Evolutionary conservation across 805 yeast genomes (phyloP).

Genomic region (Saccharomycopsis sp.): DNA sequence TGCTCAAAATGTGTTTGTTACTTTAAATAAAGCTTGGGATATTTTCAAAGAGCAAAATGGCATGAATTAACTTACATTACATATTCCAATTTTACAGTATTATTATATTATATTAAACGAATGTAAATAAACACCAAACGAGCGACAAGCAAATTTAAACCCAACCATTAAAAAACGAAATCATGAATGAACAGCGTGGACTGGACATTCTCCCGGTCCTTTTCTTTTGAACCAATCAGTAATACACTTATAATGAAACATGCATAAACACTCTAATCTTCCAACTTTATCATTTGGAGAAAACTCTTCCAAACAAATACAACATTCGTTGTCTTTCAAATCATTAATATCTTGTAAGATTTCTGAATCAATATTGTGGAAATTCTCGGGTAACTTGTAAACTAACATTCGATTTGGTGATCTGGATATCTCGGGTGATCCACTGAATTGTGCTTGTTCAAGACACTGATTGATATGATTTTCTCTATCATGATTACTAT

Average conservation of each 20-base stretch:
- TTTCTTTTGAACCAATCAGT: conserved; percentile 83
- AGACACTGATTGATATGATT: conserved; percentile 67
- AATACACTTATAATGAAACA: conserved; percentile 86
- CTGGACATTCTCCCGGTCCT: conserved; percentile 82
- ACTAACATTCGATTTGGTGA: conserved; percentile 77
- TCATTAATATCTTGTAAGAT: too few relatives aligned
- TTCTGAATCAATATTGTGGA: too few relatives aligned
- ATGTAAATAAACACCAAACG: too few relatives aligned
- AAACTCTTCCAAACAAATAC: conserved; percentile 86
- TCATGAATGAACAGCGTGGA: conserved; percentile 43
- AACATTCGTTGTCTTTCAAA: conserved; percentile 83
- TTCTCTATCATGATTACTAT: conserved; percentile 35
- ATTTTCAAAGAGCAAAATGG: conserved; percentile 52
- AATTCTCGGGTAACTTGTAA: conserved; percentile 32
- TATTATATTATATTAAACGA: background rate
- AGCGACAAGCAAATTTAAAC: background rate
- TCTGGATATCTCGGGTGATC: conserved; percentile 47
- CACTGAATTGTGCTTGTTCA: conserved; percentile 45
- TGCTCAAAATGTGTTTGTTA: conserved; percentile 79
- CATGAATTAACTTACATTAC: conserved; percentile 22
- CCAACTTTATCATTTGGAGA: conserved; percentile 83
- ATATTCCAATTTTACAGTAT: too few relatives aligned
- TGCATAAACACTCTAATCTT: conserved; percentile 85
- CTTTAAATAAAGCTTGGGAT: conserved; percentile 87
- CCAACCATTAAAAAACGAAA: background rate